Evolutionary conservation across 768 basidiomycete species (phyloP).

Genomic region (Trametes cinnabarina): DNA sequence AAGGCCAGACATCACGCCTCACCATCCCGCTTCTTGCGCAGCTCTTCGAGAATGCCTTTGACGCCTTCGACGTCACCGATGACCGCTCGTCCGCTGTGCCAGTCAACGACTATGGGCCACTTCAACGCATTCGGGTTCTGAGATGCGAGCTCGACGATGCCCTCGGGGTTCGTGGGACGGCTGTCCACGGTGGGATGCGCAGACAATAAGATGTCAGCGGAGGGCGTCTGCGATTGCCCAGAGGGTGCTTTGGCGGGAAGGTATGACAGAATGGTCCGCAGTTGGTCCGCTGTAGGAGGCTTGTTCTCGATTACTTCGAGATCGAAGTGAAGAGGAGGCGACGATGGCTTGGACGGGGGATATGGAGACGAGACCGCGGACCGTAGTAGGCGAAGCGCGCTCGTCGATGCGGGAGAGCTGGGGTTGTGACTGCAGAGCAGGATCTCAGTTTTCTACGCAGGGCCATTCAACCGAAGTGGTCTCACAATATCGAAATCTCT

Average conservation of each 20-base stretch:
- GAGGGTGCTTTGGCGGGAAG: slow-evolving; percentile 33
- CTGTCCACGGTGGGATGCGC: slow-evolving; percentile 52
- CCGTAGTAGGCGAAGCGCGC: slow-evolving; percentile 59
- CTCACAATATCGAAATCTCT: slow-evolving; percentile 66
- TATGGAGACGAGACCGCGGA: slow-evolving; percentile 60
- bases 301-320: slow-evolving; percentile 68
- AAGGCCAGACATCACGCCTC: slow-evolving; percentile 32
- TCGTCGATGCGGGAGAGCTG: slow-evolving; percentile 59
- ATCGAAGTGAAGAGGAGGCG: slow-evolving; percentile 61
- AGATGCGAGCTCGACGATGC: slow-evolving; percentile 48
- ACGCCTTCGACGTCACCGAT: slow-evolving; percentile 72
- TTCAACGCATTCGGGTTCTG: slow-evolving; percentile 61
- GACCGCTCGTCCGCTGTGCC: slow-evolving; percentile 61
- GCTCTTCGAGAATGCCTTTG: slow-evolving; percentile 58
- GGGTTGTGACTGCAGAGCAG: slow-evolving; percentile 54
- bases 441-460: not conserved
- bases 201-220: slow-evolving; percentile 49
- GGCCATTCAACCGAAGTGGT: not conserved
- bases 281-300: slow-evolving; percentile 65
- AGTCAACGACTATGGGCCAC: slow-evolving; percentile 82
- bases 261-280: slow-evolving; percentile 65
- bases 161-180: slow-evolving; percentile 41
- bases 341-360: slow-evolving; percentile 47
- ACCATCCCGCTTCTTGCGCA: slow-evolving; percentile 67
- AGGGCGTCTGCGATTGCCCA: slow-evolving; percentile 4